Conservation (phyloP, 148 eudicot species). For the Tetragonia tetragonoides region DNA sequence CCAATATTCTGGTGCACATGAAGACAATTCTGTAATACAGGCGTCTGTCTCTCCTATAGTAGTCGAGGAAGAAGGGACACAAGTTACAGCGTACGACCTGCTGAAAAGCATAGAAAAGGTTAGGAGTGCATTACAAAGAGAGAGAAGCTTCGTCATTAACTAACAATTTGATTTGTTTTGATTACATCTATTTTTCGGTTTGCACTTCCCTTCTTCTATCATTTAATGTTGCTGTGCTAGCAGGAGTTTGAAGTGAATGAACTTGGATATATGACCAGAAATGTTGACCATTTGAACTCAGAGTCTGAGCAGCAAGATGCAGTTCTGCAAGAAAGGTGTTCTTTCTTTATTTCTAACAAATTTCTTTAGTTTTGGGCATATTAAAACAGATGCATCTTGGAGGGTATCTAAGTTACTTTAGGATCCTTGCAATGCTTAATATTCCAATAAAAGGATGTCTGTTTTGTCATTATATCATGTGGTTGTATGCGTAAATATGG, state of each 20-base stretch:
- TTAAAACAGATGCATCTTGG: neutral
- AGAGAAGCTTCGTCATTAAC: neutral
- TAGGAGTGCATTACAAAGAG: constrained; percentile 8
- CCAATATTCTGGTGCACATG: constrained; percentile 23
- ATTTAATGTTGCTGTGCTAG: constrained; percentile 19
- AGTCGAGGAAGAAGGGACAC: constrained; percentile 31
- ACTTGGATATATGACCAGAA: constrained; percentile 19
- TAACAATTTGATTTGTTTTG: neutral
- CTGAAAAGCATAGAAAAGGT: constrained; percentile 33
- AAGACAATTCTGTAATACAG: constrained; percentile 27
- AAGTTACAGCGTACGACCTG: constrained; percentile 27
- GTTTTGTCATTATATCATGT: constrained; percentile 4
- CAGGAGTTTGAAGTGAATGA: constrained; percentile 38
- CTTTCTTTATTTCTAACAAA: constrained; percentile 1
- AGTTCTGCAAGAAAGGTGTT: constrained; percentile 54
- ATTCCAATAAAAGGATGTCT: too few relatives aligned
- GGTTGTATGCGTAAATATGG: neutral
- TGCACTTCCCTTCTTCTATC: constrained; percentile 6
- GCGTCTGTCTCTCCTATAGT: constrained; percentile 16
- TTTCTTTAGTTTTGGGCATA: neutral
- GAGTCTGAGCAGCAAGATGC: constrained; percentile 37
- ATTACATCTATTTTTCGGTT: constrained; percentile 15
- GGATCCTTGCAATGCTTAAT: too few relatives aligned
- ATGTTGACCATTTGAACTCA: constrained; percentile 27
- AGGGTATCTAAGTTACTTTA: too few relatives aligned